phyloP scores from a whole-genome alignment of 192 early-diverging fungal genomes.

The Gaertneriomyces sp. region DNA sequence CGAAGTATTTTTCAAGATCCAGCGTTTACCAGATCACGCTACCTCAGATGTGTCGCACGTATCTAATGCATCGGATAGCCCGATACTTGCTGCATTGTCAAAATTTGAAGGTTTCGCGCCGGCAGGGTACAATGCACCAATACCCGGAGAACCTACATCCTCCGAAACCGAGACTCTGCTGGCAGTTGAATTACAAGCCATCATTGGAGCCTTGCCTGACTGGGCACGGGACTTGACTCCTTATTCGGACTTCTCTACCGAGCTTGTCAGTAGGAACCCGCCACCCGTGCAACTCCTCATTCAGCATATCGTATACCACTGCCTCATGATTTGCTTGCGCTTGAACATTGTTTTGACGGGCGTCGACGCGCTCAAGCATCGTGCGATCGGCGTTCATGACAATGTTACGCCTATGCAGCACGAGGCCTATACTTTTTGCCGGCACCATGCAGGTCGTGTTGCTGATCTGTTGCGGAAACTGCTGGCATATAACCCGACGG shows the following conservation, averaged over 20 bases:
- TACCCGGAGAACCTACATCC: not conserved
- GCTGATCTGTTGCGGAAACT: conserved; percentile 9
- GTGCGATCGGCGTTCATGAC: too few species aligned
- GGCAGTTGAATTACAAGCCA: conserved; percentile 14
- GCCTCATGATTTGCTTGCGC: conserved; percentile 12
- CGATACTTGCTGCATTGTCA: not conserved
- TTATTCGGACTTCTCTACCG: conserved; percentile 8
- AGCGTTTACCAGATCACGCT: conserved; percentile 2
- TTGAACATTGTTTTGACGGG: conserved; percentile 6
- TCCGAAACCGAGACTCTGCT: not conserved
- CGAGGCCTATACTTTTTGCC: conserved; percentile 7
- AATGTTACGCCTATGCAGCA: too few species aligned
- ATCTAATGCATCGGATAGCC: not conserved
- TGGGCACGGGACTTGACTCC: conserved; percentile 14
- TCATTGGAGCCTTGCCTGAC: conserved; percentile 13
- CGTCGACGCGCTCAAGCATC: not conserved
- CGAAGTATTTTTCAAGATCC: conserved; percentile 11
- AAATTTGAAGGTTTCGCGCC: too few species aligned
- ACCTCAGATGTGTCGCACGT: conserved; percentile 3
- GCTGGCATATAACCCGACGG: conserved; percentile 16
- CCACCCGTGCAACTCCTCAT: conserved; percentile 22
- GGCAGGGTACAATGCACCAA: not conserved
- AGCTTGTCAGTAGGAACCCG: not conserved
- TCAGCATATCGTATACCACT: conserved; percentile 22
- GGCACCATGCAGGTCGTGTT: conserved; percentile 16